Evolutionary conservation across 2,329 filamentous ascomycete species (phyloP).

Genomic region (Elsinoe fawcettii): DNA sequence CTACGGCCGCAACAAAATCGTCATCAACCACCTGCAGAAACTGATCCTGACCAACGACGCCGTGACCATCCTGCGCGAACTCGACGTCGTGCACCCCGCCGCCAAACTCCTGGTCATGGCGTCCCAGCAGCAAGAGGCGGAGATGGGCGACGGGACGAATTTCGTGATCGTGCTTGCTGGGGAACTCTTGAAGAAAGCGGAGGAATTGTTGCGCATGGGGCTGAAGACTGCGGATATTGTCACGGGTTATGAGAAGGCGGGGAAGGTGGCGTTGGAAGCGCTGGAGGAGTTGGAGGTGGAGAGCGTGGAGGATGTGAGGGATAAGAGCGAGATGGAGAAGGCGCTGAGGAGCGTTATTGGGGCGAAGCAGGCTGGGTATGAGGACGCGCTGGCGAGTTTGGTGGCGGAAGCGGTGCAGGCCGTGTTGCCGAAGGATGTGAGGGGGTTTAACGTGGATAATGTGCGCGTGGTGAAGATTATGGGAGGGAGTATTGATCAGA

Average conservation of each 20-base stretch:
- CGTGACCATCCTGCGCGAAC: slow-evolving; percentile 91
- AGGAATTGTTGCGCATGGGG: slow-evolving; percentile 92
- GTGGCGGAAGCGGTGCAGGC: slow-evolving; percentile 78
- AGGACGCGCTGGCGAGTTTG: slow-evolving; percentile 77
- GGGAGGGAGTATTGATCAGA: slow-evolving; percentile 92
- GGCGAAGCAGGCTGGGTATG: slow-evolving; percentile 91
- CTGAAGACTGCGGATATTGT: slow-evolving; percentile 98
- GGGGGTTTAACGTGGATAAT: slow-evolving; percentile 98
- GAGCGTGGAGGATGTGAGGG: slow-evolving; percentile 75
- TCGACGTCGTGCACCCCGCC: slow-evolving; percentile 96
- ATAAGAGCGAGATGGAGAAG: slow-evolving; percentile 80
- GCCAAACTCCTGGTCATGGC: slow-evolving; percentile 98
- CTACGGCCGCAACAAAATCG: slow-evolving; percentile 97
- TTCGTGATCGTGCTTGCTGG: slow-evolving; percentile 92
- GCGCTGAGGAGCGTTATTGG: slow-evolving; percentile 91
- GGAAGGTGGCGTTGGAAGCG: slow-evolving; percentile 74
- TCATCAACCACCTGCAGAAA: slow-evolving; percentile 99
- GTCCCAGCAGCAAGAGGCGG: slow-evolving; percentile 94
- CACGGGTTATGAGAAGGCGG: slow-evolving; percentile 89
- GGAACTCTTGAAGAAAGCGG: slow-evolving; percentile 91
- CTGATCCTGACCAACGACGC: slow-evolving; percentile 99
- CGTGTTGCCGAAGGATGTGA: slow-evolving; percentile 89
- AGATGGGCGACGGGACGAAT: slow-evolving; percentile 99
- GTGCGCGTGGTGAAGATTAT: slow-evolving; percentile 99
- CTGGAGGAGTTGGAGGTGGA: slow-evolving; percentile 72